phyloP scores from a whole-genome alignment of 441 rosid genomes.

The Viola pubescens region DNA sequence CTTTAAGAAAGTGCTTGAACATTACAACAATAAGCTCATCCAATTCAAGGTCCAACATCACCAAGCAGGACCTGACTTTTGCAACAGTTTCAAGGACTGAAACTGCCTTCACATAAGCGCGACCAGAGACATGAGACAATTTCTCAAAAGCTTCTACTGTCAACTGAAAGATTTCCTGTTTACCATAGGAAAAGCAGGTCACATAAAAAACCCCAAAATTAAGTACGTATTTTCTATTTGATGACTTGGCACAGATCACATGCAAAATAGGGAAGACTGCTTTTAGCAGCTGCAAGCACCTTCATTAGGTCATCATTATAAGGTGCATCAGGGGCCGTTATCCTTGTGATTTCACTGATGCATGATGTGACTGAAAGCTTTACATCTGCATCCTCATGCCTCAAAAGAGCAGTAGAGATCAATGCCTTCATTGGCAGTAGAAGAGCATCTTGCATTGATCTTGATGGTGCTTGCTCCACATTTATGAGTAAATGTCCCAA shows the following conservation, averaged over 20 bases:
- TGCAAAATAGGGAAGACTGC: neutral
- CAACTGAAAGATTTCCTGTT: slow-evolving; percentile 31
- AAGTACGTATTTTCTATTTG: neutral
- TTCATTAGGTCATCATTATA: slow-evolving; percentile 78
- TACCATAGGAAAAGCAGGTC: slow-evolving; percentile 14
- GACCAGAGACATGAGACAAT: slow-evolving; percentile 48
- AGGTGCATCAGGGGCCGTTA: slow-evolving; percentile 96
- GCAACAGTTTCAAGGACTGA: slow-evolving; percentile 85
- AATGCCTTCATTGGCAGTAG: slow-evolving; percentile 62
- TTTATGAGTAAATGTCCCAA: slow-evolving; percentile 45
- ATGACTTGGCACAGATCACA: too few relatives aligned
- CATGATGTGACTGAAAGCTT: slow-evolving; percentile 80
- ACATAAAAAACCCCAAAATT: neutral
- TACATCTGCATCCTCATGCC: slow-evolving; percentile 60
- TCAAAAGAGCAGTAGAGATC: slow-evolving; percentile 49
- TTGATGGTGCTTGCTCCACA: slow-evolving; percentile 79
- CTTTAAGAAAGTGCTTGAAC: slow-evolving; percentile 50
- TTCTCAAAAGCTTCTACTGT: slow-evolving; percentile 53
- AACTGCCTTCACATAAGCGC: slow-evolving; percentile 53
- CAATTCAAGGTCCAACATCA: slow-evolving; percentile 92
- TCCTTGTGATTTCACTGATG: slow-evolving; percentile 89
- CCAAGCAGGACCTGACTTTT: slow-evolving; percentile 78
- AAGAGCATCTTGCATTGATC: slow-evolving; percentile 65
- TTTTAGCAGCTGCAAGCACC: slow-evolving; percentile 32
- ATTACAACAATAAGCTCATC: slow-evolving; percentile 64